Evolutionary conservation across 495 filamentous ascomycete genomes (phyloP), one percentile per base, ranked within the genome.

Genomic region (Echria macrotheca): DNA sequence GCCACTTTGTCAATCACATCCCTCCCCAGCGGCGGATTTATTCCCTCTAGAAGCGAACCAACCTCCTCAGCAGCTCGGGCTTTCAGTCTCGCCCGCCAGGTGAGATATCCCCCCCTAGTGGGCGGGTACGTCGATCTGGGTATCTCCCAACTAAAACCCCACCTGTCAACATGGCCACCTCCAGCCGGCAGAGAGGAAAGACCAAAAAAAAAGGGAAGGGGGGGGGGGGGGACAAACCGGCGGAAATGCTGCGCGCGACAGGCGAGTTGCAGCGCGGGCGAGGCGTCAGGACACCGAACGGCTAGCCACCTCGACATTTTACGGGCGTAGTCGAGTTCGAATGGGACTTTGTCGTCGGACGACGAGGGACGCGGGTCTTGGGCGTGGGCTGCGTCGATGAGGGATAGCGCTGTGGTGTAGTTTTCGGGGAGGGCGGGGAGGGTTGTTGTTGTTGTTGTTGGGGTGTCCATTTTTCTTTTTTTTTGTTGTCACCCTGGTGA

Each of bases 171-270:
- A 6, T 5, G 26, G 14, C 5, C 7, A 15, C 14, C 35, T 21
- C n/a, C n/a, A n/a, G n/a, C n/a, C n/a, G n/a, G n/a, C 6, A 12
- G 29, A 18, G 28, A 18, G 35, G 19, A 2, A 17, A 47, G 14
- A 21, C 24, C 10, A 39, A 18, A 3, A 49, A 39, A 15, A 26
- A 35, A 25, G 11, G 5, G 8, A 41, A 23, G 14, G 15, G 8
- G 35, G 21, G 3, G 25, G 12, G 44, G 28, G 11, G 11, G 12
- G 23, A 53, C 53, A 19, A 23, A 72, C 69, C 69, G 56, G 39
- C 67, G 56, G 53, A 91, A 83, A 67, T 93, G 87, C 66, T 93
- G 87, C 17, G 87, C 87, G 49, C 85, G 83, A 49, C 88, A 80
- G 22, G 87, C 87, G 47, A 91, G 72, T 19, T 76, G 77, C 31